phyloP scores from a whole-genome alignment of 345 rosid genomes.

The Dipteronia sinensis region DNA sequence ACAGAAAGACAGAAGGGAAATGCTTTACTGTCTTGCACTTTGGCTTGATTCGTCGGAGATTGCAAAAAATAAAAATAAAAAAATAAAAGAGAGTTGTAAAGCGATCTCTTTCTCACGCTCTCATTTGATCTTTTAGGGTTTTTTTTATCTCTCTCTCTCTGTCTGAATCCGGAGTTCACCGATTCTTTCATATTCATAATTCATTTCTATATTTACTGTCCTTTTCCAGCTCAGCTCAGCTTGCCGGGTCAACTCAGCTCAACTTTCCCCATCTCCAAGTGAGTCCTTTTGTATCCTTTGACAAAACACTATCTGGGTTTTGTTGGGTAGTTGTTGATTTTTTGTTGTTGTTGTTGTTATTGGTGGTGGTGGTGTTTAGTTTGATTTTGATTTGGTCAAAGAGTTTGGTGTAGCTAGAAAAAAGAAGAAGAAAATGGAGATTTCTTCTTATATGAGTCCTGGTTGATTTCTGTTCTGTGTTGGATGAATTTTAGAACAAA shows the following conservation, averaged over 20 bases:
- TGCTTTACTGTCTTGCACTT: constrained; percentile 55
- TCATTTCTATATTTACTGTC: not conserved
- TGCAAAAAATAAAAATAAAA: not conserved
- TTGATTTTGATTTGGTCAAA: constrained; percentile 32
- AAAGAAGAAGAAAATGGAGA: constrained; percentile 24
- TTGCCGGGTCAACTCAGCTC: constrained; percentile 24
- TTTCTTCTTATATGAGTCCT: constrained; percentile 30
- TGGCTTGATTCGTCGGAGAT: constrained; percentile 38
- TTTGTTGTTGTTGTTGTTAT: not conserved
- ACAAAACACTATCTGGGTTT: not conserved
- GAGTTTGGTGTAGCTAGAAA: constrained; percentile 27
- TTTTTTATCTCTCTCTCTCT: constrained; percentile 23
- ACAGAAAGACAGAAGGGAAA: not conserved
- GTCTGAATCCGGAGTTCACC: constrained; percentile 12
- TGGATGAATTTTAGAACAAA: constrained; percentile 14
- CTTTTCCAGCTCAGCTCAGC: constrained; percentile 8
- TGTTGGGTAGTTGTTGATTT: constrained; percentile 28
- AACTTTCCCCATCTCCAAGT: constrained; percentile 24
- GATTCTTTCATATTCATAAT: not conserved
- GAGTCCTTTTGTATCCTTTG: constrained; percentile 10
- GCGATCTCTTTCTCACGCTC: constrained; percentile 3
- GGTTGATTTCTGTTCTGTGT: constrained; percentile 24
- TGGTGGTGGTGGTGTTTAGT: not conserved
- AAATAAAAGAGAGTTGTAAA: not conserved
- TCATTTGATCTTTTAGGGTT: constrained; percentile 24